These are phyloP conservation scores for Boletus vinaceobasis DNA, from an alignment of 768 basidiomycete species.

Conservation along the genomic window DNA sequence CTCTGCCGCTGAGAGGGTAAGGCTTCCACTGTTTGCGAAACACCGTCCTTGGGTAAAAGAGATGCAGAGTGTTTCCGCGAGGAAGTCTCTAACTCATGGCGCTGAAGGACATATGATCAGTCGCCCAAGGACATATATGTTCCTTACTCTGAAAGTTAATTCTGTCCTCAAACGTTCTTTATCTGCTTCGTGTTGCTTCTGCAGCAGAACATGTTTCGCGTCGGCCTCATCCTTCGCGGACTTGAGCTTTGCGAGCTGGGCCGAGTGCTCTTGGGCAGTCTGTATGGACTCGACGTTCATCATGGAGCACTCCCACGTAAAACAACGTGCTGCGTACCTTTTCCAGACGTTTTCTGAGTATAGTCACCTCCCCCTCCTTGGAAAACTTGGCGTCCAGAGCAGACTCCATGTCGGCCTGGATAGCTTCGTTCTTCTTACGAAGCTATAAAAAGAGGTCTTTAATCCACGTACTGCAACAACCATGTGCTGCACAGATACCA, in stretches of 20 bases:
- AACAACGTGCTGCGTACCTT: slow-evolving; percentile 41
- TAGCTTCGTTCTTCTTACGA: slow-evolving; percentile 44
- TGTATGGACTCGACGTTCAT: slow-evolving; percentile 21
- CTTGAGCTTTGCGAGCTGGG: slow-evolving; percentile 54
- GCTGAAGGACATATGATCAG: slow-evolving; percentile 38
- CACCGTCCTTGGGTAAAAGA: slow-evolving; percentile 43
- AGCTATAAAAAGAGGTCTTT: slow-evolving; percentile 38
- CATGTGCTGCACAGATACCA: slow-evolving; percentile 13
- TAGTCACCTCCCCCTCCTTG: slow-evolving; percentile 70
- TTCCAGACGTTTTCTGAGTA: slow-evolving; percentile 63
- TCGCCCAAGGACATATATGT: background rate
- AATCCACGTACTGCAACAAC: slow-evolving; percentile 10
- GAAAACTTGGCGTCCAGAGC: slow-evolving; percentile 49
- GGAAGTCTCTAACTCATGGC: slow-evolving; percentile 64
- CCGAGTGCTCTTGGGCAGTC: slow-evolving; percentile 57
- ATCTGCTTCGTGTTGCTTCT: slow-evolving; percentile 64
- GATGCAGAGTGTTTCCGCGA: slow-evolving; percentile 48
- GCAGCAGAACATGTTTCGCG: slow-evolving; percentile 48
- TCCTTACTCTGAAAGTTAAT: slow-evolving; percentile 61
- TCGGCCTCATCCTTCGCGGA: slow-evolving; percentile 61
- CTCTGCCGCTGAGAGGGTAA: slow-evolving; percentile 39
- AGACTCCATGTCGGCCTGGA: slow-evolving; percentile 43
- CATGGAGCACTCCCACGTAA: background rate
- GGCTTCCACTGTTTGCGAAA: slow-evolving; percentile 39
- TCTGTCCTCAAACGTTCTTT: slow-evolving; percentile 69